Conservation (phyloP, 768 basidiomycete genomes). For the Suillus americanus region DNA sequence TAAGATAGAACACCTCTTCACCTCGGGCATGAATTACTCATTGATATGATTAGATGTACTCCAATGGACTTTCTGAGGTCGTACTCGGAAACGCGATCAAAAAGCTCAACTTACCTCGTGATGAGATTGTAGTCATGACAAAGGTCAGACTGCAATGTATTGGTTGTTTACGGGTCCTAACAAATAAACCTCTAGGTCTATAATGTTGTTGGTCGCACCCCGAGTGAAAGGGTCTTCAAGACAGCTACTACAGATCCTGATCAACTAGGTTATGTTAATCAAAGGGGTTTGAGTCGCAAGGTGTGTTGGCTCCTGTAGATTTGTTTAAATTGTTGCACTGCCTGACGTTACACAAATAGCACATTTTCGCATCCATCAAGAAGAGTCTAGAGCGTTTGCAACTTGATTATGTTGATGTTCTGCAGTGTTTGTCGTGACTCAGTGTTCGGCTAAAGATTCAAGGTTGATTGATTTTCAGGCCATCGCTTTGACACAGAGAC, state of each 20-base stretch:
- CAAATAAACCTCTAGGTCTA: slow-evolving; percentile 7
- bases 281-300: slow-evolving; percentile 47
- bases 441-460: neutral
- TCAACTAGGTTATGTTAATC: slow-evolving; percentile 52
- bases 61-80: slow-evolving; percentile 39
- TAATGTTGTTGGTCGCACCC: slow-evolving; percentile 14
- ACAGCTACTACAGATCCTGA: slow-evolving; percentile 22
- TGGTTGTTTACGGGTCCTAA: neutral
- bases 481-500: slow-evolving; percentile 33
- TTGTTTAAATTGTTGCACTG: neutral
- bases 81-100: slow-evolving; percentile 49
- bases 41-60: slow-evolving; percentile 29
- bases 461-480: slow-evolving; percentile 25
- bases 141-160: slow-evolving; percentile 31
- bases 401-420: slow-evolving; percentile 72
- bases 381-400: slow-evolving; percentile 64
- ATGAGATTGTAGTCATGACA: slow-evolving; percentile 46
- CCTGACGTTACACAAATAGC: slow-evolving; percentile 34
- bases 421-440: slow-evolving; percentile 52
- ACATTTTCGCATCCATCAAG: slow-evolving; percentile 72
- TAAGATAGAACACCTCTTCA: slow-evolving; percentile 27
- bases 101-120: slow-evolving; percentile 39
- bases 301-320: slow-evolving; percentile 18
- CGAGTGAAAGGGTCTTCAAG: slow-evolving; percentile 7
- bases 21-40: slow-evolving; percentile 28